Conservation (phyloP, 2,329 filamentous ascomycete species). For the Lojkania enalia region DNA sequence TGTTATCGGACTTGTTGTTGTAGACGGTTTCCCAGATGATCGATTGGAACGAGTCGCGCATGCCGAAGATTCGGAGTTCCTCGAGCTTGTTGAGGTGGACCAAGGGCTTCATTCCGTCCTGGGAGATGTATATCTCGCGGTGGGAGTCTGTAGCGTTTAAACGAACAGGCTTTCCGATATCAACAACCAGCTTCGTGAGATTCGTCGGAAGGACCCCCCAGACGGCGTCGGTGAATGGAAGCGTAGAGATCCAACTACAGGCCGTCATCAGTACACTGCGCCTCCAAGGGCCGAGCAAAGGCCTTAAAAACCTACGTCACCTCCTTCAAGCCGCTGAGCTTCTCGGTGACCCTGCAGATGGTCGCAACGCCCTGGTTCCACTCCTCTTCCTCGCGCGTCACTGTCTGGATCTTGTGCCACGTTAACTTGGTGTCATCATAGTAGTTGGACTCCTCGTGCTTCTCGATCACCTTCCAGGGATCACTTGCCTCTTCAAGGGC, state of each 20-base stretch:
- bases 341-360: slow-evolving; percentile 23
- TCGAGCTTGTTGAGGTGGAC: slow-evolving; percentile 25
- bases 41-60: slow-evolving; percentile 31
- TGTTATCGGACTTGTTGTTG: slow-evolving; percentile 21
- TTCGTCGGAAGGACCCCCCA: slow-evolving; percentile 25
- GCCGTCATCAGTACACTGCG: too few species aligned
- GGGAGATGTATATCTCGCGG: slow-evolving; percentile 26
- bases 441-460: not conserved
- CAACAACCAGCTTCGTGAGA: slow-evolving; percentile 33
- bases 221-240: slow-evolving; percentile 30
- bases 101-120: slow-evolving; percentile 29
- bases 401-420: slow-evolving; percentile 2
- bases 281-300: not conserved
- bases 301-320: slow-evolving; percentile 27
- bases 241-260: slow-evolving; percentile 34
- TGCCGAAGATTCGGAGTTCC: slow-evolving; percentile 34
- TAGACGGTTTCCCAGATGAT: slow-evolving; percentile 38
- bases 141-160: slow-evolving; percentile 18
- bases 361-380: slow-evolving; percentile 21
- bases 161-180: slow-evolving; percentile 28
- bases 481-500: slow-evolving; percentile 10
- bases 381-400: slow-evolving; percentile 10
- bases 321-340: slow-evolving; percentile 29
- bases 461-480: not conserved
- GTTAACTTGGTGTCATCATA: slow-evolving; percentile 9